Percentiles rank a stretch among this genome's conserved stretches.
phyloP scores from a whole-genome alignment of 768 basidiomycete genomes.

The Dentipellis fragilis region DNA sequence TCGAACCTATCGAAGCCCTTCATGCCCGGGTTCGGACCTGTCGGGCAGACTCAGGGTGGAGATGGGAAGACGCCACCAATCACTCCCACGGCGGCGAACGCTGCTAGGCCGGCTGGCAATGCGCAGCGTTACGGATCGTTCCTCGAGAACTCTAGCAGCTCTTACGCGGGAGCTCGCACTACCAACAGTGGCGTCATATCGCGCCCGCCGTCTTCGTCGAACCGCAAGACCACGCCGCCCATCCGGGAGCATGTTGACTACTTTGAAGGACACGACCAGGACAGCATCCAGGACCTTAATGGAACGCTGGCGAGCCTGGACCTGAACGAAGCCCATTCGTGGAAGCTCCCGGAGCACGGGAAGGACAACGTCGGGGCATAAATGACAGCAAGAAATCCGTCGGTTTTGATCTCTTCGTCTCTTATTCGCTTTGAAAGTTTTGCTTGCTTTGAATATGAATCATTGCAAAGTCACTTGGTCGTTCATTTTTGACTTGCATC shows the following conservation, averaged over 20 bases:
- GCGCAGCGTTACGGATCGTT: conserved; percentile 36
- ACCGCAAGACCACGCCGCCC: conserved; percentile 13
- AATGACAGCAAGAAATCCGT: neutral
- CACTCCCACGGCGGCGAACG: conserved; percentile 16
- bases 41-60: conserved; percentile 18
- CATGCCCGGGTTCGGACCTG: conserved; percentile 33
- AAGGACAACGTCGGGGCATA: neutral
- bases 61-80: conserved; percentile 33
- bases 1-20: conserved; percentile 33
- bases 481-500: neutral
- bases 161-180: conserved; percentile 24
- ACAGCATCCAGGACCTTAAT: conserved; percentile 59
- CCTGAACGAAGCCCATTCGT: conserved; percentile 30
- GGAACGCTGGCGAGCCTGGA: conserved; percentile 70
- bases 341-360: neutral
- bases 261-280: conserved; percentile 27
- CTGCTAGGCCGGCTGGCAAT: conserved; percentile 30
- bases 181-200: conserved; percentile 31
- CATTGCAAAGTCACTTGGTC: neutral
- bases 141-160: conserved; percentile 28
- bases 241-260: conserved; percentile 19
- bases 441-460: conserved; percentile 4
- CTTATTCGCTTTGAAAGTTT: conserved; percentile 4
- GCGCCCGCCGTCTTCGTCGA: conserved; percentile 26
- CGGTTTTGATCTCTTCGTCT: neutral